Conservation (phyloP, 108 stramenopile species). For the Ochromonas danica region DNA sequence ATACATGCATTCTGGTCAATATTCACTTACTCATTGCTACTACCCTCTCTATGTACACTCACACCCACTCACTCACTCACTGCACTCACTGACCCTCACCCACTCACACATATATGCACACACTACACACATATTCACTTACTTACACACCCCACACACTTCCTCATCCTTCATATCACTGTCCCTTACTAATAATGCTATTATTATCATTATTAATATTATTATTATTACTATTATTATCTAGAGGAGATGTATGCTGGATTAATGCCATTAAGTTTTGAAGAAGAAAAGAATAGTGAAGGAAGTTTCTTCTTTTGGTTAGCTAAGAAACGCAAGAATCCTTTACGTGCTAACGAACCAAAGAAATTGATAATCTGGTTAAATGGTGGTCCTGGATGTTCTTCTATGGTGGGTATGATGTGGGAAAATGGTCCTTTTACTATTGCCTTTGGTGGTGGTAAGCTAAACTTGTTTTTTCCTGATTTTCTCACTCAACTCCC, state of each 20-base stretch:
- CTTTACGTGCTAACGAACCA: background rate
- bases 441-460: background rate
- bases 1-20: too few relatives aligned
- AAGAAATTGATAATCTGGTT: slow-evolving; percentile 9
- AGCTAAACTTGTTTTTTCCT: too few relatives aligned
- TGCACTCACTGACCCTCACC: too few relatives aligned
- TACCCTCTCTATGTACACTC: too few relatives aligned
- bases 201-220: background rate
- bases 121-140: too few relatives aligned
- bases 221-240: background rate
- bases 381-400: slow-evolving; percentile 35
- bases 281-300: background rate
- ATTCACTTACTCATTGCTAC: too few relatives aligned
- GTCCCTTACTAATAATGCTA: background rate
- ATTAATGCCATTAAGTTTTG: slow-evolving; percentile 2
- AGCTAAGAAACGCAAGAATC: background rate
- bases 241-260: slow-evolving; percentile 26
- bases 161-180: too few relatives aligned
- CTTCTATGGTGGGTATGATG: slow-evolving; percentile 34
- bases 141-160: too few relatives aligned
- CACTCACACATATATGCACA: too few relatives aligned
- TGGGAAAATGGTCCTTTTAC: slow-evolving; percentile 25
- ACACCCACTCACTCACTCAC: too few relatives aligned
- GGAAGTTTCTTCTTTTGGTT: slow-evolving; percentile 32
- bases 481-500: background rate